Evolutionary conservation across 2,329 filamentous ascomycete genomes (phyloP), one percentile per base, ranked within the genome.

Genomic region (Pochonia chlamydosporia): DNA sequence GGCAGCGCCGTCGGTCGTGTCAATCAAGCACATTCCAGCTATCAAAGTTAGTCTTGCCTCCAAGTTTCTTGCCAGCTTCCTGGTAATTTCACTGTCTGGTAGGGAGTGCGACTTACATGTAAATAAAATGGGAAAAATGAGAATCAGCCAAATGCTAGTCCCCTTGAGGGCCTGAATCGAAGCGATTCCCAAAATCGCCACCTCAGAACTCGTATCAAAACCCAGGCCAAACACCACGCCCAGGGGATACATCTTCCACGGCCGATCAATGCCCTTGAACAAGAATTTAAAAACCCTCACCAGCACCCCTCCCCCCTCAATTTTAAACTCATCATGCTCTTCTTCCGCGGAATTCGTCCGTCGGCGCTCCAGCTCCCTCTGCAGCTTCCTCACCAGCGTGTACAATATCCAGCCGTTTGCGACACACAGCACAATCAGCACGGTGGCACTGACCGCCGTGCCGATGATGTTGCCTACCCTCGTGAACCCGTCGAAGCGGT

Each of bases 241-340:
- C 0, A 96, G 71, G 0, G 89, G 90, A 56, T 95, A 93, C 90
- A 96, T 96, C 66, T 97, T 97, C 92, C 92, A 97, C 0, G 88
- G 86, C 5, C 79, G 69, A 56, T 85, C 81, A 26, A 85, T 75
- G 21, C 95, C 71, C 36, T 80, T 82, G 67, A 97, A 96, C 51
- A 95, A 74, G 51, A 74, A 79, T 49, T 85, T 82, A 45, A 96
- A 80, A 2, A 93, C 61, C 1, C 73, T 72, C 23, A 87, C 84
- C 33, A 96, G 67, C 46, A 90, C 81, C 0, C 92, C 92, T 0
- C 79, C 85, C 0, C 88, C 89, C 55, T 92, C 84, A 13, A 95
- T 76, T 50, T 83, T 78, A 61, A 89, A 79, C 28, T 79, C 72
- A 44, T 59, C 76, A 20, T 54, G 54, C 74, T 57, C 36, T 60